Base-by-base conservation (phyloP, 2,329 filamentous ascomycete species). In the Claviceps arundinis region DNA sequence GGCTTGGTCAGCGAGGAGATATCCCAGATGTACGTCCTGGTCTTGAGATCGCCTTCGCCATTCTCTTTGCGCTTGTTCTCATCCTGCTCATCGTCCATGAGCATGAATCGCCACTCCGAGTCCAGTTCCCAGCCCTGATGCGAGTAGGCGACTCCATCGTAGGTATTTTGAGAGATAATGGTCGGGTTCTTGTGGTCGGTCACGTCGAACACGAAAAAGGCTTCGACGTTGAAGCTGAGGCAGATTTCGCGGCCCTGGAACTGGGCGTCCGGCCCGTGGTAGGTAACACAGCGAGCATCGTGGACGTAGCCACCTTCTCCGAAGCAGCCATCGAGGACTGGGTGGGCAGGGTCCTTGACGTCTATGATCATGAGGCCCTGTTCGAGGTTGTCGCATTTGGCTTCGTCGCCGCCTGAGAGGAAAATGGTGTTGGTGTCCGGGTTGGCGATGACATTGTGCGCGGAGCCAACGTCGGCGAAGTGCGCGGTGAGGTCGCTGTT, bases 71-170 rank as follows among this genome's bases (percentile, higher is more conserved):
- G 57, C n/a, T 71, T 62, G 37, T 65, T 60, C 62, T 79, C 76
- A 58, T 79, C 75, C 24, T 73, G 67, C 60, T 78, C 75, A 56
- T 78, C 75, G 57, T 78, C 74, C 14, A 78, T 64, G 17, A 78
- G 67, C 45, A 64, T 64, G 57, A 72, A 72, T 43, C 69, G 63
- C 59, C 60, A 70, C 52, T 65, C 61, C 14, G 64, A 60, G 60
- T 76, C 69, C 37, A 74, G 67, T 9, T 78, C 62, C 66, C 72
- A 74, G 44, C 77, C 77, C 59, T 81, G 77, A 58, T 81, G 77
- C 0, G 75, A 77, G 65, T 78, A 79, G 9, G 70, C 60, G n/a
- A 48, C 26, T 45, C 76, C 77, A 13, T 72, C 68, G 62, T 80
- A 80, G 0, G 70, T 70, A 3, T 74, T 77, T 51, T 67, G 69